Evolutionary conservation across 768 basidiomycete genomes (phyloP).

Genomic region (Dioszegia crocea): DNA sequence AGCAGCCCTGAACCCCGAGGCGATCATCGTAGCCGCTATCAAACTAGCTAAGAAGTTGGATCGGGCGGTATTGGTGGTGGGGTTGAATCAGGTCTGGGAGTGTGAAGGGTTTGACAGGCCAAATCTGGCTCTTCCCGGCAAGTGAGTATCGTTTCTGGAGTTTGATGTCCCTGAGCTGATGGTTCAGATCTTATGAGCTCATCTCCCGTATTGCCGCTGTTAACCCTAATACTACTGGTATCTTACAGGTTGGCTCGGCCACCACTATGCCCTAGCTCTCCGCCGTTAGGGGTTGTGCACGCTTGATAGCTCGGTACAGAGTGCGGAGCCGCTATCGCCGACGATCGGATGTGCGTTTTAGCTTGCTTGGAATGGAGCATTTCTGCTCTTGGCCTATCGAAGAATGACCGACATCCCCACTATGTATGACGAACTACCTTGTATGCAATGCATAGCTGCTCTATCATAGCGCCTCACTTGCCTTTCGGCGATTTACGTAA

Average conservation of each 20-base stretch:
- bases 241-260: conserved; percentile 39
- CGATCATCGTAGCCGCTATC: conserved; percentile 59
- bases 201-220: conserved; percentile 20
- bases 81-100: conserved; percentile 11
- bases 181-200: conserved; percentile 22
- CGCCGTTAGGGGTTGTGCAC: conserved; percentile 58
- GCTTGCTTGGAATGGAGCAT: no score
- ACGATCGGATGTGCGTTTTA: no score
- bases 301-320: conserved; percentile 47
- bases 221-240: conserved; percentile 23
- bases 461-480: no score
- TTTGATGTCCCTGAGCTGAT: conserved; percentile 50
- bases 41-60: conserved; percentile 57
- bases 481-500: no score
- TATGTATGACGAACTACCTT: no score
- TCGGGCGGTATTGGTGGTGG: conserved; percentile 25
- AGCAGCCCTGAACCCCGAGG: conserved; percentile 59
- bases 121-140: conserved; percentile 62
- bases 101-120: conserved; percentile 60
- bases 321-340: conserved; percentile 34
- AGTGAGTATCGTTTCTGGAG: no score
- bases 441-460: no score
- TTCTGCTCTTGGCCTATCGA: no score
- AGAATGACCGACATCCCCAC: no score
- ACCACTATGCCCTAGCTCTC: conserved; percentile 68